A percentile compares a stretch with the other conserved stretches of the same genome.
Evolutionary conservation across 768 basidiomycete species (phyloP).

Genomic region (Agaricus sinodeliciosus): DNA sequence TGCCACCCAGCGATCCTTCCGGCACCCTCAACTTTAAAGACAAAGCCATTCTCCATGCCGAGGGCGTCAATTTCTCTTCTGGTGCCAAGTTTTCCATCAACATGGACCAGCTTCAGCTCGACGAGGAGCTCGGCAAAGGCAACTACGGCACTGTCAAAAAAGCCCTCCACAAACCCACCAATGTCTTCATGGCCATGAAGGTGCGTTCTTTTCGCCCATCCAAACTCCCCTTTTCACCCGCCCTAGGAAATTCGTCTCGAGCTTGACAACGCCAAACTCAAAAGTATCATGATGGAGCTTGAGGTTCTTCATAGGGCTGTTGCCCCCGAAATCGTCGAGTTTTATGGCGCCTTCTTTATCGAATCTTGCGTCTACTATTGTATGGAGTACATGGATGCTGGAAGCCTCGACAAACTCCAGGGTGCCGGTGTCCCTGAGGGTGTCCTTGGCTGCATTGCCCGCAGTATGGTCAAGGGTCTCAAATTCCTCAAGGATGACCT

Average conservation of each 20-base stretch:
- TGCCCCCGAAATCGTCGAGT: slow-evolving; percentile 91
- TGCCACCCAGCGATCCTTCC: slow-evolving; percentile 71
- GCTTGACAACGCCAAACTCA: slow-evolving; percentile 87
- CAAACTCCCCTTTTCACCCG: slow-evolving; percentile 4
- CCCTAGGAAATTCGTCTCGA: slow-evolving; percentile 93
- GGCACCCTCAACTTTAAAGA: slow-evolving; percentile 92
- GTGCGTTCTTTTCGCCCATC: slow-evolving; percentile 33
- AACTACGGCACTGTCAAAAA: slow-evolving; percentile 98
- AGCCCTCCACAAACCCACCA: slow-evolving; percentile 90
- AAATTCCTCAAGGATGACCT: slow-evolving; percentile 94
- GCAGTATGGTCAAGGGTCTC: slow-evolving; percentile 80
- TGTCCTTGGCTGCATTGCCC: slow-evolving; percentile 77
- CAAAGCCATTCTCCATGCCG: slow-evolving; percentile 87
- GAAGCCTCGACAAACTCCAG: slow-evolving; percentile 82
- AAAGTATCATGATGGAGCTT: slow-evolving; percentile 97
- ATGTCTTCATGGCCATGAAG: slow-evolving; percentile 99
- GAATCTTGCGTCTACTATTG: slow-evolving; percentile 99
- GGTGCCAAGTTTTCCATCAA: slow-evolving; percentile 91
- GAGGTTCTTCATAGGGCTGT: slow-evolving; percentile 94
- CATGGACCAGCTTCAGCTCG: slow-evolving; percentile 86
- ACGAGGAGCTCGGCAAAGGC: slow-evolving; percentile 92
- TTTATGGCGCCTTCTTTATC: slow-evolving; percentile 98
- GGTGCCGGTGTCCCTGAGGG: slow-evolving; percentile 63
- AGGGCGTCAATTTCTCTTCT: slow-evolving; percentile 80
- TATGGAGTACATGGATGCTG: slow-evolving; percentile 99